Evolutionary conservation across 2,329 filamentous ascomycete genomes (phyloP).

Genomic region (Mariannaea sp.): DNA sequence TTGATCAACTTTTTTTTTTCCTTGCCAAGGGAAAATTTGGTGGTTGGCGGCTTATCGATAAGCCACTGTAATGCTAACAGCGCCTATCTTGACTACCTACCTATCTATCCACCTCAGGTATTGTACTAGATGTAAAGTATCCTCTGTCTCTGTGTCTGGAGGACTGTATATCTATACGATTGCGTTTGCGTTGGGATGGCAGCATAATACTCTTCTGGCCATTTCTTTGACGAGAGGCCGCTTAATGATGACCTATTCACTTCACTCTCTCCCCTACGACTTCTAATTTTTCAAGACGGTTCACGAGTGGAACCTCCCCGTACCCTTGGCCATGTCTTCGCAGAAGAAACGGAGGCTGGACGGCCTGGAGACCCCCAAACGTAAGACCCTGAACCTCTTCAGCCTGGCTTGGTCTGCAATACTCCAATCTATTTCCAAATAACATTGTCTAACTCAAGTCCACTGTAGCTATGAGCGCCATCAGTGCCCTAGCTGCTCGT

Average conservation of each 20-base stretch:
- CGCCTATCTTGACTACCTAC: too few species aligned
- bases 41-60: constrained; percentile 29
- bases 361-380: constrained; percentile 34
- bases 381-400: constrained; percentile 31
- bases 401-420: background rate
- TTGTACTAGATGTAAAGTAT: too few species aligned
- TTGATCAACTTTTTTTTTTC: constrained; percentile 17
- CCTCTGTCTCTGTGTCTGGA: too few species aligned
- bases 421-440: background rate
- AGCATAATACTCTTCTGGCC: background rate
- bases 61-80: constrained; percentile 2
- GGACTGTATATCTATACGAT: too few species aligned
- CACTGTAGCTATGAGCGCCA: constrained; percentile 40
- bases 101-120: too few species aligned
- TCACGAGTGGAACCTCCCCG: background rate
- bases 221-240: too few species aligned
- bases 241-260: too few species aligned
- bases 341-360: constrained; percentile 45
- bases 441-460: background rate
- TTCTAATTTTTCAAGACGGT: too few species aligned
- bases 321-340: constrained; percentile 33
- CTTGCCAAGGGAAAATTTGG: constrained; percentile 20
- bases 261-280: too few species aligned
- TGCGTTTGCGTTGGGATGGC: background rate
- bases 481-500: constrained; percentile 46